Percentiles rank a stretch among this genome's conserved stretches.
Conservation (phyloP, 345 rosid species). For the Moringa oleifera region DNA sequence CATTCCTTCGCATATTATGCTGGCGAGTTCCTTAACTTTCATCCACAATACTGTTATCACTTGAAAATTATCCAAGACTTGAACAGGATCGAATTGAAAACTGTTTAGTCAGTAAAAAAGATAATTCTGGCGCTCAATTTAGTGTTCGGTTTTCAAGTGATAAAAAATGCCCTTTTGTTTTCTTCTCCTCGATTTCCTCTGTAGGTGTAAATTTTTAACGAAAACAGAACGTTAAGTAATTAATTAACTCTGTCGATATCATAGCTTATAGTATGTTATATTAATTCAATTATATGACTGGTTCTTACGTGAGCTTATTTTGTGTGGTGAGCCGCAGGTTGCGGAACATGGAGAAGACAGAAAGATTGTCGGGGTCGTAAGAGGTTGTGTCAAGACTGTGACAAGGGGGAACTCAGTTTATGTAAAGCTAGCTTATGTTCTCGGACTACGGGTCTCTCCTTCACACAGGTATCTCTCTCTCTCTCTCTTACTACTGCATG, state of each 20-base stretch:
- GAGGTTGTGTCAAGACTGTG: conserved; percentile 63
- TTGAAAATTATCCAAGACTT: too few relatives aligned
- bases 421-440: conserved; percentile 51
- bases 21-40: conserved; percentile 28
- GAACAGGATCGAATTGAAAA: too few relatives aligned
- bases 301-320: too few relatives aligned
- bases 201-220: neutral
- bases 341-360: conserved; percentile 56
- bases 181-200: too few relatives aligned
- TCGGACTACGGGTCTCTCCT: conserved; percentile 72
- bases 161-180: too few relatives aligned
- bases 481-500: neutral
- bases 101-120: too few relatives aligned
- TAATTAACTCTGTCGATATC: neutral
- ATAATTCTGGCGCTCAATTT: too few relatives aligned
- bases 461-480: conserved; percentile 38
- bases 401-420: conserved; percentile 38
- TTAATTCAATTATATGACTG: too few relatives aligned
- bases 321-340: conserved; percentile 36
- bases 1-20: conserved; percentile 49
- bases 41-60: neutral
- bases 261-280: too few relatives aligned
- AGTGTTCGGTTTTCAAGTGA: too few relatives aligned
- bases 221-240: neutral
- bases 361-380: conserved; percentile 55